Evolutionary conservation across 495 filamentous ascomycete species (phyloP).

Genomic region (Penicillium odoratum): DNA sequence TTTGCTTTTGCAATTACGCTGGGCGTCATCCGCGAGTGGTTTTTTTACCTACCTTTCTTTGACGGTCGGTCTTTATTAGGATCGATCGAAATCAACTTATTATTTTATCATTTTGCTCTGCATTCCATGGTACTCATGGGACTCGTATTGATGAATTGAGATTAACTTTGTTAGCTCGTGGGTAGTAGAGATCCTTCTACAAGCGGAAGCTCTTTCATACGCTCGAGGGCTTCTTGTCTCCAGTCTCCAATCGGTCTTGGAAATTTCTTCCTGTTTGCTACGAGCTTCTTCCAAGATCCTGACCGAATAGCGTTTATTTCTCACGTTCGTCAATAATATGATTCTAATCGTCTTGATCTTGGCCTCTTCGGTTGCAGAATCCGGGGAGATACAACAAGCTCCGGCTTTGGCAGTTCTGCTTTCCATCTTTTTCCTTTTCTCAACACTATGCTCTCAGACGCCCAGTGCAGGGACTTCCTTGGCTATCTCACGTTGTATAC

Average conservation of each 20-base stretch:
- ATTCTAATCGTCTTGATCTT: not conserved
- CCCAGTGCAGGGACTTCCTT: not conserved
- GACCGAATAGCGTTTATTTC: too few relatives aligned
- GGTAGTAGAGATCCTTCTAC: too few relatives aligned
- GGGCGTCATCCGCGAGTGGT: not conserved
- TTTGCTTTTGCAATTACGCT: conserved; percentile 1
- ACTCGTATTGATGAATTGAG: not conserved
- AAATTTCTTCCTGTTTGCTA: too few relatives aligned
- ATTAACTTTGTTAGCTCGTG: too few relatives aligned
- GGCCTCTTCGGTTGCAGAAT: not conserved
- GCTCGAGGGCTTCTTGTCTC: too few relatives aligned
- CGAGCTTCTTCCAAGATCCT: too few relatives aligned
- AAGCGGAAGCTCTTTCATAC: too few relatives aligned
- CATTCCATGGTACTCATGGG: not conserved
- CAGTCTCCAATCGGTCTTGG: too few relatives aligned
- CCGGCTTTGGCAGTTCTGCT: not conserved
- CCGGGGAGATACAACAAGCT: not conserved
- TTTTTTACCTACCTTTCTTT: conserved; percentile 1
- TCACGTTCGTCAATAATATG: too few relatives aligned
- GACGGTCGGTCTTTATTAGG: not conserved
- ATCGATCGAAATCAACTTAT: conserved; percentile 1
- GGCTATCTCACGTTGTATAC: too few relatives aligned
- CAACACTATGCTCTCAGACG: not conserved
- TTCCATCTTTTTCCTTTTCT: not conserved
- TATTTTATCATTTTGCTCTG: not conserved